Conservation (phyloP, 2,329 filamentous ascomycete genomes). For the Sclerotinia borealis region DNA sequence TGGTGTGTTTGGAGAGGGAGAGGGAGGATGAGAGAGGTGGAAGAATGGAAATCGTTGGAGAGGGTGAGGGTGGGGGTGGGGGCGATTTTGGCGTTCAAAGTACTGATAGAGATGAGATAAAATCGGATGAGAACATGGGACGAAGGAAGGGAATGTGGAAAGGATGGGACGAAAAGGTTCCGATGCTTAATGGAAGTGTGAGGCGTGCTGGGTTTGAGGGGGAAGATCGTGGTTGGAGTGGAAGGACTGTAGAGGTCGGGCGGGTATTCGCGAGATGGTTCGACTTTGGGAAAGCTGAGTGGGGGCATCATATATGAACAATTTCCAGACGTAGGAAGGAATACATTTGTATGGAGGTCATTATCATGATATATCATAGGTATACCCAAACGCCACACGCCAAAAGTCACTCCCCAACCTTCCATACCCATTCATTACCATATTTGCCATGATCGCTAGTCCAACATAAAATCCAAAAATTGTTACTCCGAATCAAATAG, state of each 20-base stretch:
- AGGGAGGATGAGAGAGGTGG: constrained; percentile 24
- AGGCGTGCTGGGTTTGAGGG: constrained; percentile 37
- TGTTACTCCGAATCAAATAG: constrained; percentile 34
- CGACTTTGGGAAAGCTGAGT: constrained; percentile 39
- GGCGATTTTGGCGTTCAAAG: neutral
- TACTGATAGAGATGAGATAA: neutral
- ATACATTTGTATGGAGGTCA: constrained; percentile 17
- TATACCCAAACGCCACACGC: constrained; percentile 32
- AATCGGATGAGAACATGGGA: neutral
- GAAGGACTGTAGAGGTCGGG: constrained; percentile 51
- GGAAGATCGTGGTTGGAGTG: constrained; percentile 50
- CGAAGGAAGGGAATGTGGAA: constrained; percentile 10
- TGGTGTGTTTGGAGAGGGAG: constrained; percentile 40
- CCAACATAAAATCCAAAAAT: constrained; percentile 16
- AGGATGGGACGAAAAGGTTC: constrained; percentile 47
- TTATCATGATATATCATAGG: constrained; percentile 30
- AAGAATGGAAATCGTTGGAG: neutral
- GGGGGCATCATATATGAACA: constrained; percentile 24
- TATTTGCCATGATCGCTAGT: constrained; percentile 9
- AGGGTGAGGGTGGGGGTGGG: neutral
- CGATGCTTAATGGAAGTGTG: constrained; percentile 54
- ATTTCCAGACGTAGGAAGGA: neutral
- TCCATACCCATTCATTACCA: constrained; percentile 11
- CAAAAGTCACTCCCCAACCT: constrained; percentile 14
- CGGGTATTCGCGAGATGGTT: constrained; percentile 63